Base-by-base conservation (phyloP, 345 rosid species). In the Anacardium occidentale region DNA sequence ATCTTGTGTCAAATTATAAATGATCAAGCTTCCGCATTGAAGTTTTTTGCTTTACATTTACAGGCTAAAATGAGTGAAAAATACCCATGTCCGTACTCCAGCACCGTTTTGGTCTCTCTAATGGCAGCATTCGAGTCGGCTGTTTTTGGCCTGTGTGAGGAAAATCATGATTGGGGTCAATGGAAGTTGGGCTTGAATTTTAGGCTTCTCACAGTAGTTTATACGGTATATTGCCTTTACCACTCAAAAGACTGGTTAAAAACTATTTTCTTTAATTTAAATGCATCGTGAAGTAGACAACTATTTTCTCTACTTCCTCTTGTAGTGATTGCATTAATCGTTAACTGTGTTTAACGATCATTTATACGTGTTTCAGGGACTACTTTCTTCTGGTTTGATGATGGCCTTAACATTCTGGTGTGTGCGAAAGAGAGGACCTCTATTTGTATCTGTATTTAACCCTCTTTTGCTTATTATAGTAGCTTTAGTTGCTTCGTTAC, bases 171-270 rank as follows among this genome's bases (percentile, higher is more conserved):
- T 58, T 75, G 83, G 86, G 20, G 32, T 26, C 82, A 84, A 34
- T 88, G 96, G 88, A 90, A 82, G 68, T 62, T 90, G 37, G 87
- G 89, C 0, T 90, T 83, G 88, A 75, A 88, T 58, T 74, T 85
- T 68, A 73, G 84, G 70, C 85, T 88, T 48, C 69, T 81, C 55
- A 74, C 87, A 2, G 84, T 73, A 1, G 74, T 81, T n/a, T 90
- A 74, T 53, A 8, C 75, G 74, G 91, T 85, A 81, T 1, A 68
- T 52, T 10, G 5, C 21, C 37, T 0, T 55, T 0, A 20, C 5
- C 40, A 34, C 40, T 34, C 40, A 34, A 34, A 5, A 4, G 40
- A 34, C 40, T 34, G 40, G 40, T 34, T 3, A 34, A 34, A 3
- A 5, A 2, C 40, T 5, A 34, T 34, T 34, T 2, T 5, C 40